These are phyloP conservation scores for Mikania micrantha DNA, from an alignment of 129 eudicot genomes.

Conservation along the genomic window DNA sequence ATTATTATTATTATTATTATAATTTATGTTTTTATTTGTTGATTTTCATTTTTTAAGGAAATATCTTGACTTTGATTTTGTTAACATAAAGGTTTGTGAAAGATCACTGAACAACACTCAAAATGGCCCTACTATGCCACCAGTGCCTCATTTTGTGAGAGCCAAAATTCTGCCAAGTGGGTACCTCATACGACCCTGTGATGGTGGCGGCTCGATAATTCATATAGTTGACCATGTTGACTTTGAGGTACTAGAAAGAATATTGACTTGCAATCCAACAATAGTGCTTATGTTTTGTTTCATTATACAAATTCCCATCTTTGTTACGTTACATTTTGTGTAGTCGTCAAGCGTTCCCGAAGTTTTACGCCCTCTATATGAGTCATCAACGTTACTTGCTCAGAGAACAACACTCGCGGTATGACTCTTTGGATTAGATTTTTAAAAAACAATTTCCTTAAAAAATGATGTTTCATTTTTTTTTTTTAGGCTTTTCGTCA, in stretches of 20 bases:
- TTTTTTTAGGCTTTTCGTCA: constrained; percentile 75
- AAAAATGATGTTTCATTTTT: not conserved
- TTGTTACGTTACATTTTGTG: not conserved
- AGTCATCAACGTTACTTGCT: constrained; percentile 80
- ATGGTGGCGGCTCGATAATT: constrained; percentile 88
- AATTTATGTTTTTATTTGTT: not conserved
- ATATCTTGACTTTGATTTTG: constrained; percentile 5
- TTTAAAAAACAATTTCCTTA: not conserved
- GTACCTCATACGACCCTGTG: constrained; percentile 83
- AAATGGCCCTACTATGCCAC: constrained; percentile 88
- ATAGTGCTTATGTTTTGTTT: not conserved
- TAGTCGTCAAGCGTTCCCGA: constrained; percentile 92
- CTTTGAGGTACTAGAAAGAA: constrained; percentile 48
- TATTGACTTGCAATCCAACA: not conserved
- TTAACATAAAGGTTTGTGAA: constrained; percentile 55
- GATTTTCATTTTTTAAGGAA: too few species aligned
- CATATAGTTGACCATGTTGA: constrained; percentile 90
- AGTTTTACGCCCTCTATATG: constrained; percentile 82
- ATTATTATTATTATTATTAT: too few species aligned
- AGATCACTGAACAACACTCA: constrained; percentile 86
- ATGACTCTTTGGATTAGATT: constrained; percentile 1
- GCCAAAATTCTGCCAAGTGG: constrained; percentile 86
- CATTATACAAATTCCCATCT: not conserved
- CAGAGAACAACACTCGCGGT: constrained; percentile 84
- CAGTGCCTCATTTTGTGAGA: constrained; percentile 79